Evolutionary conservation across 441 rosid genomes (phyloP).

Genomic region (Corymbia calophylla): DNA sequence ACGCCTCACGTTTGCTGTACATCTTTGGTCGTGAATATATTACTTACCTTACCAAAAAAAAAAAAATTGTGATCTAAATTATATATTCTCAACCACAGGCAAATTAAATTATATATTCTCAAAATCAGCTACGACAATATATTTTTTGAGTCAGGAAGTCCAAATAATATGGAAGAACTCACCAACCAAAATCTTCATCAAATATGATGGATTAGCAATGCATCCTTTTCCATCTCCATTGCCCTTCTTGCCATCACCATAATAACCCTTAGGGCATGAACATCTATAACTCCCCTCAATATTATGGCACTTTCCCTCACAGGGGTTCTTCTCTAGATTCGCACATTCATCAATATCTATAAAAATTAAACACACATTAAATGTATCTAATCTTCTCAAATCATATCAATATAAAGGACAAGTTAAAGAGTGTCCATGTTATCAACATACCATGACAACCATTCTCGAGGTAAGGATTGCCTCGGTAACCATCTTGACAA

Average conservation of each 20-base stretch:
- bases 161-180: neutral
- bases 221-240: constrained; percentile 8
- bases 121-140: neutral
- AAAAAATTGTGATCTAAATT: too few relatives aligned
- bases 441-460: too few relatives aligned
- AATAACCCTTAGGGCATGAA: constrained; percentile 13
- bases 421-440: too few relatives aligned
- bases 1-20: too few relatives aligned
- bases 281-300: constrained; percentile 5
- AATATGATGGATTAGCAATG: neutral
- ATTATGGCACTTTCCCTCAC: neutral
- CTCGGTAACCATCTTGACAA: too few relatives aligned
- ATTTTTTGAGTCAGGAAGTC: neutral
- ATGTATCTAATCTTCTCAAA: too few relatives aligned
- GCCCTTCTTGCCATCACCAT: neutral
- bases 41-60: too few relatives aligned
- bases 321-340: neutral
- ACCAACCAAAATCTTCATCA: constrained; percentile 8
- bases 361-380: neutral
- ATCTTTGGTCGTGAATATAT: too few relatives aligned
- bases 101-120: too few relatives aligned
- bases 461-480: too few relatives aligned
- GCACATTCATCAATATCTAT: constrained; percentile 29
- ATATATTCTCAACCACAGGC: too few relatives aligned
- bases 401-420: too few relatives aligned